These are phyloP conservation scores for Tetradesmus obliquus DNA, from an alignment of 139 green algal genomes.

Conservation along the genomic window DNA sequence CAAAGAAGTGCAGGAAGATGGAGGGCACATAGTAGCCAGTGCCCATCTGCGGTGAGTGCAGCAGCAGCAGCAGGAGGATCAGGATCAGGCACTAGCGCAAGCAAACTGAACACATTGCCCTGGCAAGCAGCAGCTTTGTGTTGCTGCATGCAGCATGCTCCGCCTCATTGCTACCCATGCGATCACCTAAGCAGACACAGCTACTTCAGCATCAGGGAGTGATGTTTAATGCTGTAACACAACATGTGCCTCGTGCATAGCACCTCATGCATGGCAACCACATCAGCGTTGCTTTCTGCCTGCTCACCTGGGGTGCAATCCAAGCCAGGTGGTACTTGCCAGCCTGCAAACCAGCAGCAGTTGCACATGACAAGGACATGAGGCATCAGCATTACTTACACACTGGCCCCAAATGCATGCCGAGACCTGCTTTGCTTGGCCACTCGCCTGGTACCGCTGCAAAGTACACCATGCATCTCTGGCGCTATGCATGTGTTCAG, in stretches of 20 bases:
- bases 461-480: background rate
- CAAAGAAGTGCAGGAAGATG: background rate
- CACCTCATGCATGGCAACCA: too few relatives aligned
- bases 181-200: too few relatives aligned
- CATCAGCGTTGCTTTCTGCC: too few relatives aligned
- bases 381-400: too few relatives aligned
- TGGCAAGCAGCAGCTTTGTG: background rate
- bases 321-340: background rate
- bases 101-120: background rate
- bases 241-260: too few relatives aligned
- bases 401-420: too few relatives aligned
- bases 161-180: too few relatives aligned
- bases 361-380: background rate
- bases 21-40: background rate
- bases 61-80: background rate
- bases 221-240: too few relatives aligned
- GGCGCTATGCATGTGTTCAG: background rate
- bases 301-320: background rate
- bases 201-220: too few relatives aligned
- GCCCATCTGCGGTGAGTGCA: background rate
- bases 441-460: too few relatives aligned
- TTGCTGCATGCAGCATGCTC: too few relatives aligned
- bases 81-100: background rate
- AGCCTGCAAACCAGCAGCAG: background rate
- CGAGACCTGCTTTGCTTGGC: too few relatives aligned